Conservation (phyloP, 257 asterid species). For the Ilex aquifolium region DNA sequence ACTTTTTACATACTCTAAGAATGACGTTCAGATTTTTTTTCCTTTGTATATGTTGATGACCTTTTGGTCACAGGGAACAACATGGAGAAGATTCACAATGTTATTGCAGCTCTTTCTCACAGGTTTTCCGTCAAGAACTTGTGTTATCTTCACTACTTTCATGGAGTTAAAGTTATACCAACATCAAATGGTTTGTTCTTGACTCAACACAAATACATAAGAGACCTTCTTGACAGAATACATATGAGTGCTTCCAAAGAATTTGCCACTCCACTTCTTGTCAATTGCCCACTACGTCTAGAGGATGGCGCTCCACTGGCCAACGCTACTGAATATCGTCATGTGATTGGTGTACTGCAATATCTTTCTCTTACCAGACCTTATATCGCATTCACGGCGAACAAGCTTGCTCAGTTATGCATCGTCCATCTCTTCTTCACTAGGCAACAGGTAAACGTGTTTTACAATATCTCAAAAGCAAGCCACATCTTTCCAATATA, state of each 20-base stretch:
- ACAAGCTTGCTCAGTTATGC: conserved; percentile 2
- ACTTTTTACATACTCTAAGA: too few relatives aligned
- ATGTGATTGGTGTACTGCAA: not conserved
- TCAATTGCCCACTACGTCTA: not conserved
- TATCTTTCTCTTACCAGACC: not conserved
- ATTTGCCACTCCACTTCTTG: not conserved
- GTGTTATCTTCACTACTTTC: not conserved
- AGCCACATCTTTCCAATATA: too few relatives aligned
- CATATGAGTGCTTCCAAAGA: not conserved
- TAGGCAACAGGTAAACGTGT: too few relatives aligned
- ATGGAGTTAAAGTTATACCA: not conserved
- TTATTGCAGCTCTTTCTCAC: too few relatives aligned
- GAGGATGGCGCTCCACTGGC: not conserved
- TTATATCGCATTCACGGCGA: not conserved
- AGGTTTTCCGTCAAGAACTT: not conserved
- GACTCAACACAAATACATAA: not conserved
- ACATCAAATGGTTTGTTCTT: not conserved
- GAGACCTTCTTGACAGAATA: not conserved
- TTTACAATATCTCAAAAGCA: too few relatives aligned
- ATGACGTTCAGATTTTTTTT: too few relatives aligned
- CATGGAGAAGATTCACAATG: too few relatives aligned
- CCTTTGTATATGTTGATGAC: too few relatives aligned
- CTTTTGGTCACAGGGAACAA: too few relatives aligned
- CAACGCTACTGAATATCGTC: not conserved
- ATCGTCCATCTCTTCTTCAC: not conserved